Evolutionary conservation across 106 monocot genomes (phyloP).

Genomic region (Triglochin maritima): DNA sequence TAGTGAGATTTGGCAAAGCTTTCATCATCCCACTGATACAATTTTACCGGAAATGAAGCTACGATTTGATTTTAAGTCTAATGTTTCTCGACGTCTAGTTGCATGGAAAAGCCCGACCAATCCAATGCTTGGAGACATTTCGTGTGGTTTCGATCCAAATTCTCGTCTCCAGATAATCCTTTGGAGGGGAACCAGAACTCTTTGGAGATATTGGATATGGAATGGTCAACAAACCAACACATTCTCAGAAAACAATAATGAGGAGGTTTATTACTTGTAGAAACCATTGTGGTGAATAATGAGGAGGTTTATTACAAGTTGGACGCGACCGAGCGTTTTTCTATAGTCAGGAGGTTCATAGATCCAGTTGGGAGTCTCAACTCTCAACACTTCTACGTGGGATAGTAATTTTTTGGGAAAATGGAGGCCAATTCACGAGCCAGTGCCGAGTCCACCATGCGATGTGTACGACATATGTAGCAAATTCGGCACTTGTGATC

Average conservation of each 20-base stretch:
- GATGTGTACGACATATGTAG: constrained; percentile 28
- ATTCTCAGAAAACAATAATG: constrained; percentile 10
- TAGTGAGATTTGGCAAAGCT: constrained; percentile 45
- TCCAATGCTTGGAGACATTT: constrained; percentile 38
- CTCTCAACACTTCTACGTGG: constrained; percentile 24
- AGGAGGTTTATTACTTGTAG: constrained; percentile 14
- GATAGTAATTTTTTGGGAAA: background rate
- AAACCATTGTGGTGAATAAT: background rate
- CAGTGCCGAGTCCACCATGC: constrained; percentile 14
- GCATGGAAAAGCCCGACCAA: constrained; percentile 39
- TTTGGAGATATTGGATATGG: constrained; percentile 39
- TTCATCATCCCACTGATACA: constrained; percentile 34
- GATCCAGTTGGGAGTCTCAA: constrained; percentile 14
- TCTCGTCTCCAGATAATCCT: constrained; percentile 13
- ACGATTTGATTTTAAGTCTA: constrained; percentile 22
- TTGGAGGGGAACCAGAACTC: constrained; percentile 14
- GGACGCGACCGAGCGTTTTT: background rate
- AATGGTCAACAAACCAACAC: constrained; percentile 21
- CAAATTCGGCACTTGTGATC: constrained; percentile 27
- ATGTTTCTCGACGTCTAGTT: constrained; percentile 4
- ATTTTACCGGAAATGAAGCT: constrained; percentile 40
- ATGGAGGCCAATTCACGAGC: constrained; percentile 18
- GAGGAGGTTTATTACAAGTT: too few species aligned
- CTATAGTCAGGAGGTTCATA: constrained; percentile 8
- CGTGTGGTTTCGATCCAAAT: constrained; percentile 18